phyloP scores from a whole-genome alignment of 108 stramenopile species.

The Cyclotella distinguenda region DNA sequence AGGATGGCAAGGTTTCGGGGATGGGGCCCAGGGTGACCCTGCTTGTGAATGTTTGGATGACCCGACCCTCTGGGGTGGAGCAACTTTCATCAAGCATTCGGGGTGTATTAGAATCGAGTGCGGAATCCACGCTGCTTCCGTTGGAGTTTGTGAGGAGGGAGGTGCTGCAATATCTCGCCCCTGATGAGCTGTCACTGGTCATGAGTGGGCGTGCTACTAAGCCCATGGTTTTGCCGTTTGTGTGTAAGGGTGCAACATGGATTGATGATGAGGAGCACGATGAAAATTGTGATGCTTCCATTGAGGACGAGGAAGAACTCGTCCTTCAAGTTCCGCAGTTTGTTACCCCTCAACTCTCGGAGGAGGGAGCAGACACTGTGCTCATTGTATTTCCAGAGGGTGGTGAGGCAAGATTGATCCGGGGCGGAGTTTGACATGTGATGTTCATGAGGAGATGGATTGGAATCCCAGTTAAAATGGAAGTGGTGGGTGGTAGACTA shows the following conservation, averaged over 20 bases:
- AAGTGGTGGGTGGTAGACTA: not conserved
- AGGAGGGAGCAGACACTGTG: slow-evolving; percentile 27
- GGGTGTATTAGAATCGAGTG: slow-evolving; percentile 31
- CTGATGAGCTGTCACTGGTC: not conserved
- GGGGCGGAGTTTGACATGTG: slow-evolving; percentile 1
- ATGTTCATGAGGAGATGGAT: not conserved
- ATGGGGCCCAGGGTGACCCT: slow-evolving; percentile 62
- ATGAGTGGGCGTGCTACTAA: slow-evolving; percentile 7
- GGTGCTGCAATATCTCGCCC: slow-evolving; percentile 14
- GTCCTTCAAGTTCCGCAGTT: slow-evolving; percentile 34
- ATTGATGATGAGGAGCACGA: slow-evolving; percentile 23
- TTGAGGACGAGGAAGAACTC: slow-evolving; percentile 36
- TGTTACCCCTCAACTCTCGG: slow-evolving; percentile 14
- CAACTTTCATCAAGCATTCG: slow-evolving; percentile 47
- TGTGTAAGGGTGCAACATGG: slow-evolving; percentile 52
- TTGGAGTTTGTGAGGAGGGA: slow-evolving; percentile 29
- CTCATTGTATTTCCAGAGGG: slow-evolving; percentile 22
- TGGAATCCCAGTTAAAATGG: not conserved
- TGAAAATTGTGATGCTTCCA: not conserved
- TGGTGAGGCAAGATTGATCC: slow-evolving; percentile 18
- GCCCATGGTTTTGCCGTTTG: slow-evolving; percentile 52
- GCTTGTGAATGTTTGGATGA: slow-evolving; percentile 88
- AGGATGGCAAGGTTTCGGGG: not conserved
- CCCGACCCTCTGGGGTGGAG: slow-evolving; percentile 58
- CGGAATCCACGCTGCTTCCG: not conserved